Conservation (phyloP, 768 basidiomycete genomes). For the Tulasnella sp. region DNA sequence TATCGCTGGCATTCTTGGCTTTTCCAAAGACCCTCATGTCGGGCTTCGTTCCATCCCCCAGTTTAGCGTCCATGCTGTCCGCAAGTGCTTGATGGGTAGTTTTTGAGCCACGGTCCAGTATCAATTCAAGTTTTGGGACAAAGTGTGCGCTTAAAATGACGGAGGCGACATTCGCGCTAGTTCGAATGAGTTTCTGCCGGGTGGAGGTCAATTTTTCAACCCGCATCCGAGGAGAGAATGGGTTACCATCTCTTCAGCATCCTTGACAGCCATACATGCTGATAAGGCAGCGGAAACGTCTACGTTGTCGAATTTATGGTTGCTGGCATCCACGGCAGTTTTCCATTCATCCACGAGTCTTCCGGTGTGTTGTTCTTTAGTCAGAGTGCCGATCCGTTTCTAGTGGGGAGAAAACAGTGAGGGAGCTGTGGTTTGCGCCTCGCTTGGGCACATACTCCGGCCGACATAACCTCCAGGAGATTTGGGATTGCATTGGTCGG, state of each 20-base stretch:
- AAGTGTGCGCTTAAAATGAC: slow-evolving; percentile 83
- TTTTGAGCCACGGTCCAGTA: slow-evolving; percentile 87
- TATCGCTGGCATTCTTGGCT: slow-evolving; percentile 55
- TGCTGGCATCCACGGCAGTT: slow-evolving; percentile 50
- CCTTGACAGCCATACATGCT: slow-evolving; percentile 77
- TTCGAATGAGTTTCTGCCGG: slow-evolving; percentile 68
- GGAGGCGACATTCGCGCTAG: slow-evolving; percentile 72
- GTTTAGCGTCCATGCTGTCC: slow-evolving; percentile 76
- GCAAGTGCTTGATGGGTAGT: slow-evolving; percentile 85
- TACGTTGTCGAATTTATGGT: slow-evolving; percentile 60
- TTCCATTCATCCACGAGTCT: slow-evolving; percentile 88
- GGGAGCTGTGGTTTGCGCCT: slow-evolving; percentile 26
- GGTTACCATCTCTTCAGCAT: slow-evolving; percentile 84
- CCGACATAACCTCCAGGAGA: slow-evolving; percentile 51
- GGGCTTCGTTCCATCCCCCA: slow-evolving; percentile 83
- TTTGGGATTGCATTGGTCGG: slow-evolving; percentile 68
- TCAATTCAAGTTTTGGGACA: slow-evolving; percentile 79
- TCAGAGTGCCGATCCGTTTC: slow-evolving; percentile 65
- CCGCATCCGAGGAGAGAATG: slow-evolving; percentile 2
- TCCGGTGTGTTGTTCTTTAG: slow-evolving; percentile 80
- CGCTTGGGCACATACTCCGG: slow-evolving; percentile 37
- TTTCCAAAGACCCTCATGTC: slow-evolving; percentile 89
- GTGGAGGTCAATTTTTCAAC: neutral
- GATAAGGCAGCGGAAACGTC: slow-evolving; percentile 78
- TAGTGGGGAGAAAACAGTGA: slow-evolving; percentile 35